Evolutionary conservation across 306 rosid genomes (phyloP).

Genomic region (Echinosophora koreensis): DNA sequence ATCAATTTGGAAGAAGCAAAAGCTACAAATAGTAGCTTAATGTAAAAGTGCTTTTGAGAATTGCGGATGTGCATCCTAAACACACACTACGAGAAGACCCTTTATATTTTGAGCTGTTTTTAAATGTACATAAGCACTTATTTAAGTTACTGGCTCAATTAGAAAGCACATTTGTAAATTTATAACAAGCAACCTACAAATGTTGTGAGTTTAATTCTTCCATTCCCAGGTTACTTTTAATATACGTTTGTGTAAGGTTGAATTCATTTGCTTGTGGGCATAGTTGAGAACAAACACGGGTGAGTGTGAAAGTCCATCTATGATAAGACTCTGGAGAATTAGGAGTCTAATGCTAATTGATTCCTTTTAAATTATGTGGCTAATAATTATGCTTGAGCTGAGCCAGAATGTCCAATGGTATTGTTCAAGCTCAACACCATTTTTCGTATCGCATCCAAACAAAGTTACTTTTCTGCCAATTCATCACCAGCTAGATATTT

Average conservation of each 20-base stretch:
- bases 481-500: not conserved
- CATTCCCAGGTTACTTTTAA: not conserved
- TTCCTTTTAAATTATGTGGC: not conserved
- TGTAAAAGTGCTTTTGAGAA: no score
- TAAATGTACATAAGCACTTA: no score
- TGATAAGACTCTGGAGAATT: not conserved
- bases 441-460: not conserved
- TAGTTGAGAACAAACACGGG: not conserved
- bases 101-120: no score
- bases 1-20: no score
- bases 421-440: not conserved
- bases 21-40: no score
- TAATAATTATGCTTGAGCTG: no score
- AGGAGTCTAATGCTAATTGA: not conserved
- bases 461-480: slow-evolving; percentile 4
- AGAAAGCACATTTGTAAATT: not conserved
- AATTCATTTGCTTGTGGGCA: not conserved
- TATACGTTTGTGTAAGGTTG: not conserved
- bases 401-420: not conserved
- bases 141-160: no score
- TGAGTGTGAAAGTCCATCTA: not conserved
- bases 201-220: not conserved
- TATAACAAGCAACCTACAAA: not conserved
- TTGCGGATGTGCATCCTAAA: no score
- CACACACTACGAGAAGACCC: no score